Conservation (phyloP, 257 asterid species). For the Pogostemon cablin region DNA sequence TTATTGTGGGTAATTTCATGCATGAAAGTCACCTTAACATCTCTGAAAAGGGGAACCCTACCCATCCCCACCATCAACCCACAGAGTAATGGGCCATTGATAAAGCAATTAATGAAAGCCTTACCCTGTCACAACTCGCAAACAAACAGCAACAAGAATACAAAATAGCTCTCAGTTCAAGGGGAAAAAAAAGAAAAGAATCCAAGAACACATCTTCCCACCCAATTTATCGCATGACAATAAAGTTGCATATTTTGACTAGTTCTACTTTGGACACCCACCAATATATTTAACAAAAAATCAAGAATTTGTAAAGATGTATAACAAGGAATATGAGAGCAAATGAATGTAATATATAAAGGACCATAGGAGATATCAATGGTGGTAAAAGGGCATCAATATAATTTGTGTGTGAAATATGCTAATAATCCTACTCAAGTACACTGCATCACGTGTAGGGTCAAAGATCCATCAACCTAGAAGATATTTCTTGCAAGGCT, state of each 20-base stretch:
- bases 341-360: background rate
- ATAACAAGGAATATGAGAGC: background rate
- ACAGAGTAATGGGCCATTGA: conserved; percentile 29
- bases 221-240: conserved; percentile 31
- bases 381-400: no score
- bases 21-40: conserved; percentile 21
- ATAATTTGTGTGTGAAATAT: no score
- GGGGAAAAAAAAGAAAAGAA: conserved; percentile 22
- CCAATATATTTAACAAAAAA: background rate
- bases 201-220: conserved; percentile 38
- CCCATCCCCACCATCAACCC: conserved; percentile 25
- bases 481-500: conserved; percentile 28
- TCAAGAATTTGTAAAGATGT: background rate
- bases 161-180: conserved; percentile 40
- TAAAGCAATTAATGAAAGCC: conserved; percentile 34
- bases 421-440: no score
- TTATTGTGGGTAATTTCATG: conserved; percentile 28
- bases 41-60: conserved; percentile 27
- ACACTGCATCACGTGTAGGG: no score
- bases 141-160: conserved; percentile 35
- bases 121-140: conserved; percentile 31
- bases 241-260: conserved; percentile 19
- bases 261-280: conserved; percentile 25
- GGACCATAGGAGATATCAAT: background rate
- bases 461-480: background rate